A percentile compares a stretch with the other conserved stretches of the same genome.
Conservation (phyloP, 1,139 yeast genomes). For the Kurtzmaniella quercitrusa region DNA sequence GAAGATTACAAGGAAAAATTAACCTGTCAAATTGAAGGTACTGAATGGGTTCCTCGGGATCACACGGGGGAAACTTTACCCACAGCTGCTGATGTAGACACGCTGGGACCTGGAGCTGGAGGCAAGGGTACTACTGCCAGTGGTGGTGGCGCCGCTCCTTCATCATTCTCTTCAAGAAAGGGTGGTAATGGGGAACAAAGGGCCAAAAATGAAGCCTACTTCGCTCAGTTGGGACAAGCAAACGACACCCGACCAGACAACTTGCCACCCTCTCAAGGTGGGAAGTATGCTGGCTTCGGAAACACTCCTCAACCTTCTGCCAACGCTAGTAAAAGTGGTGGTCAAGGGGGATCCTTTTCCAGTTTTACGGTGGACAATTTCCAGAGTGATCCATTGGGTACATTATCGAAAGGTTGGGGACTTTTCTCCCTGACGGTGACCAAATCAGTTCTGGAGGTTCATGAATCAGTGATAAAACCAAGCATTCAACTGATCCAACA, state of each 20-base stretch:
- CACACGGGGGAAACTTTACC: slow-evolving; percentile 52
- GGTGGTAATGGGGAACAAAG: slow-evolving; percentile 38
- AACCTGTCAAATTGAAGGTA: slow-evolving; percentile 71
- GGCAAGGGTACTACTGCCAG: slow-evolving; percentile 8
- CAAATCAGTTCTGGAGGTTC: slow-evolving; percentile 80
- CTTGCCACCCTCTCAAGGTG: slow-evolving; percentile 92
- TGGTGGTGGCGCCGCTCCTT: slow-evolving; percentile 28
- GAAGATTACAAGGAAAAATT: slow-evolving; percentile 86
- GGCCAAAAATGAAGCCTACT: slow-evolving; percentile 71
- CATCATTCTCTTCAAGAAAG: slow-evolving; percentile 34
- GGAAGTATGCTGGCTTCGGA: slow-evolving; percentile 89
- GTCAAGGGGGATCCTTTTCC: slow-evolving; percentile 40
- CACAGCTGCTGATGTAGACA: slow-evolving; percentile 16
- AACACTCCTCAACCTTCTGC: slow-evolving; percentile 57
- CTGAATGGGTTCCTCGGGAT: slow-evolving; percentile 63
- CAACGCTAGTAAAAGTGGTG: slow-evolving; percentile 13
- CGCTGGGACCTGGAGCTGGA: slow-evolving; percentile 10
- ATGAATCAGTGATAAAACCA: slow-evolving; percentile 85
- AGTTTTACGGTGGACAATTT: slow-evolving; percentile 69
- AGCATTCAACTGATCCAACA: slow-evolving; percentile 77
- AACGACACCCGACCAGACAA: slow-evolving; percentile 73
- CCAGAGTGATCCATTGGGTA: slow-evolving; percentile 84
- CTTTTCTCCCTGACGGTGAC: slow-evolving; percentile 78
- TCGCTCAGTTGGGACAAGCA: slow-evolving; percentile 69
- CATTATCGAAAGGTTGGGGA: slow-evolving; percentile 92